A percentile compares a stretch with the other conserved stretches of the same genome.
phyloP scores from a whole-genome alignment of 2,329 filamentous ascomycete species.

The Cladorrhinum sp. region DNA sequence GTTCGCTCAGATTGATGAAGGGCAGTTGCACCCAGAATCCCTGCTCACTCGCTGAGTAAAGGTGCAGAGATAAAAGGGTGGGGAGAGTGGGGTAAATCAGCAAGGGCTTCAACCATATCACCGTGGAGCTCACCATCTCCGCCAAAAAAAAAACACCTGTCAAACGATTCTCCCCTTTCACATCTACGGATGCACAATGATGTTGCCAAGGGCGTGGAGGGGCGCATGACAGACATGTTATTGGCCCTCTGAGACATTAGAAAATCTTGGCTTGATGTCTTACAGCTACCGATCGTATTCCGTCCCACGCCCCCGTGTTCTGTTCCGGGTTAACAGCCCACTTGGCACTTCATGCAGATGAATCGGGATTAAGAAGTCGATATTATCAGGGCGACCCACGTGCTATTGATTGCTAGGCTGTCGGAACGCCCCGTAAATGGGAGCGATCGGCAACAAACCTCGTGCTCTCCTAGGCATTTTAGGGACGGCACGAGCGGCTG shows the following conservation, averaged over 20 bases:
- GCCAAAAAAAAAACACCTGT: too few relatives aligned
- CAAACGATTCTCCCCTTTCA: neutral
- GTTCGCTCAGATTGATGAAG: neutral
- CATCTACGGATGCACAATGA: neutral
- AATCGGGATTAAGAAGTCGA: neutral
- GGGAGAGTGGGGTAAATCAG: neutral
- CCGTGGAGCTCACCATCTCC: too few relatives aligned
- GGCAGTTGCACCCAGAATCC: too few relatives aligned
- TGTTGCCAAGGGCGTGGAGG: neutral
- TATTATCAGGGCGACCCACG: neutral
- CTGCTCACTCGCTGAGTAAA: too few relatives aligned
- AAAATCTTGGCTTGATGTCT: neutral
- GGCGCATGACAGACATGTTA: neutral
- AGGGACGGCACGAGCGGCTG: conserved; percentile 9
- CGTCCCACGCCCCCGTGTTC: neutral
- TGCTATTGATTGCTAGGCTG: conserved; percentile 4
- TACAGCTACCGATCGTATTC: neutral
- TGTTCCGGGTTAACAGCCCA: neutral
- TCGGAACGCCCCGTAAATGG: neutral
- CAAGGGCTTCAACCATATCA: neutral
- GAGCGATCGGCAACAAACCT: conserved; percentile 1
- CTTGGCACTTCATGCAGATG: neutral
- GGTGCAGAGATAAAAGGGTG: neutral
- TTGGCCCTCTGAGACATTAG: too few relatives aligned
- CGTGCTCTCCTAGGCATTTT: too few relatives aligned